A percentile compares a stretch with the other conserved stretches of the same genome.
These are phyloP conservation scores for Volutella citrinella DNA, from an alignment of 2,329 filamentous ascomycete species.

Conservation along the genomic window DNA sequence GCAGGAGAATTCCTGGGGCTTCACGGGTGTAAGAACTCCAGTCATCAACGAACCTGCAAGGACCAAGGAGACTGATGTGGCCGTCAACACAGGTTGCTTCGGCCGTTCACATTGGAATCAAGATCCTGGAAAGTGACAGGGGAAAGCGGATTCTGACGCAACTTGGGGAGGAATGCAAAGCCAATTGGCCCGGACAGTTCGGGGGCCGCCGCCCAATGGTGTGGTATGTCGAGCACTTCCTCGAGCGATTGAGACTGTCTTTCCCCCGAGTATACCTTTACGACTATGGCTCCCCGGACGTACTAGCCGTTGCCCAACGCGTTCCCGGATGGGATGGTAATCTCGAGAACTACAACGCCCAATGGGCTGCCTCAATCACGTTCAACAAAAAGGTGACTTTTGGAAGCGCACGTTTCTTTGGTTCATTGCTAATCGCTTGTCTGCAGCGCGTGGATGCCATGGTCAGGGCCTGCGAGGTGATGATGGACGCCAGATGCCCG, in stretches of 20 bases:
- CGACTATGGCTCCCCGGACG: neutral
- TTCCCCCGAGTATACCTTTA: conserved; percentile 2
- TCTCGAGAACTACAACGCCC: neutral
- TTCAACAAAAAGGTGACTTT: conserved; percentile 1
- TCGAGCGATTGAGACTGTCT: neutral
- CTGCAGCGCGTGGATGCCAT: conserved; percentile 3
- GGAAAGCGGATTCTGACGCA: too few relatives aligned
- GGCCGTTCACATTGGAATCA: too few relatives aligned
- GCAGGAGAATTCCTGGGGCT: too few relatives aligned
- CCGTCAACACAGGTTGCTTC: too few relatives aligned
- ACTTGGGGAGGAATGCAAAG: too few relatives aligned
- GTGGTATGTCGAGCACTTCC: conserved; percentile 7
- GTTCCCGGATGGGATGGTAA: conserved; percentile 1
- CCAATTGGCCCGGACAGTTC: too few relatives aligned
- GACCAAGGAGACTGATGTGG: too few relatives aligned
- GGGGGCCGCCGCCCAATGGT: too few relatives aligned
- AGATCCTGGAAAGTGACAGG: too few relatives aligned
- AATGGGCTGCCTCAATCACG: neutral
- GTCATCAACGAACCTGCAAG: too few relatives aligned
- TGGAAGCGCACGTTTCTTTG: neutral
- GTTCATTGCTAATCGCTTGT: neutral
- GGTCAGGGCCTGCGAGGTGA: neutral
- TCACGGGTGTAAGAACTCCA: too few relatives aligned
- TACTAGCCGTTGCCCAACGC: neutral
- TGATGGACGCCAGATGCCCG: neutral